Conservation (phyloP, 495 filamentous ascomycete species). For the Penicillium soppii region DNA sequence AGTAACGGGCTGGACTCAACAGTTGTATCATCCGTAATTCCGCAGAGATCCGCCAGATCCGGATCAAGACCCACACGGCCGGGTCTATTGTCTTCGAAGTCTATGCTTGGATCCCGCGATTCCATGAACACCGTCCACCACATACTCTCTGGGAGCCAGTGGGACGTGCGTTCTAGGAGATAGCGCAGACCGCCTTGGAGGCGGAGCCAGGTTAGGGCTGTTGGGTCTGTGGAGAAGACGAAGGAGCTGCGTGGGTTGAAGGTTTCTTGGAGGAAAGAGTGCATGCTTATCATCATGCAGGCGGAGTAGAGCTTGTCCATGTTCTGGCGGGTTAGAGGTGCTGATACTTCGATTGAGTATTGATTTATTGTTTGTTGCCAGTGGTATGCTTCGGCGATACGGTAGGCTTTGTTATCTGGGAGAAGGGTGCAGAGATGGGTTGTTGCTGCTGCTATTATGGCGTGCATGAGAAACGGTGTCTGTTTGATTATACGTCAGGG, state of each 20-base stretch:
- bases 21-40: conserved; percentile 36
- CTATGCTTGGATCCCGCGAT: conserved; percentile 18
- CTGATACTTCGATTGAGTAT: conserved; percentile 33
- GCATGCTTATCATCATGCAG: conserved; percentile 40
- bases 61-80: conserved; percentile 36
- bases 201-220: conserved; percentile 41
- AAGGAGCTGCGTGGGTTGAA: conserved; percentile 42
- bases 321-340: conserved; percentile 31
- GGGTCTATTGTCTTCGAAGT: conserved; percentile 30
- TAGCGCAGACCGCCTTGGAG: conserved; percentile 42
- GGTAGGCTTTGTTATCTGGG: conserved; percentile 26
- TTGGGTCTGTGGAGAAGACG: conserved; percentile 36
- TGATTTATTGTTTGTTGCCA: conserved; percentile 42
- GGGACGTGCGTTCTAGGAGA: conserved; percentile 29
- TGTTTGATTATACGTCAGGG: conserved; percentile 21
- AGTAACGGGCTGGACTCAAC: conserved; percentile 39
- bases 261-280: conserved; percentile 36
- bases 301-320: conserved; percentile 46
- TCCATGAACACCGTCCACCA: conserved; percentile 37
- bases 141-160: conserved; percentile 38
- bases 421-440: conserved; percentile 38
- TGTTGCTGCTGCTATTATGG: conserved; percentile 39
- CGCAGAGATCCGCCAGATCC: conserved; percentile 38
- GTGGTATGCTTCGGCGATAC: conserved; percentile 42
- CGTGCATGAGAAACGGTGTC: conserved; percentile 50